A percentile compares a stretch with the other conserved stretches of the same genome.
phyloP scores from a whole-genome alignment of 768 basidiomycete species.

The Mycena epipterygia region DNA sequence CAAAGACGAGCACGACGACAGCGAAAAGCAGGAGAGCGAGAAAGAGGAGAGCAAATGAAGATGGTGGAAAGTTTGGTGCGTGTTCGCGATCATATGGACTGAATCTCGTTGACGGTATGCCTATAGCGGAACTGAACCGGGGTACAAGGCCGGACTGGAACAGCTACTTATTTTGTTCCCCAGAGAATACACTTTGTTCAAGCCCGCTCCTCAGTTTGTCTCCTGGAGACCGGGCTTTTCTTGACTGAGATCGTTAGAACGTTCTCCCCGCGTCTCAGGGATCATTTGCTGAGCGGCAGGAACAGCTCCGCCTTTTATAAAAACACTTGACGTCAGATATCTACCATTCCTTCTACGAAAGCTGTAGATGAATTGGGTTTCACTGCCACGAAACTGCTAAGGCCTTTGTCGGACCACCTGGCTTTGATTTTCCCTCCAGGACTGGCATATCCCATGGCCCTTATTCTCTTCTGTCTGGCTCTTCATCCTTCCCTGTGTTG shows the following conservation, averaged over 20 bases:
- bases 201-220: no score
- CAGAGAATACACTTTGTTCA: background rate
- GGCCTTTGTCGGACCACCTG: no score
- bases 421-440: no score
- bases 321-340: no score
- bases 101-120: background rate
- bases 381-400: background rate
- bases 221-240: no score
- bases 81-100: background rate
- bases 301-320: no score
- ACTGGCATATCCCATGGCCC: background rate
- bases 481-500: no score
- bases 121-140: background rate
- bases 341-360: background rate
- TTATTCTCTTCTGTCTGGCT: background rate
- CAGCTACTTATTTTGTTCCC: background rate
- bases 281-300: no score
- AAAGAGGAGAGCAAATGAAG: constrained; percentile 21
- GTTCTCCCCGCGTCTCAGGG: no score
- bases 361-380: background rate
- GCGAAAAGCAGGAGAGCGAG: constrained; percentile 5
- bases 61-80: constrained; percentile 1
- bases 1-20: constrained; percentile 17
- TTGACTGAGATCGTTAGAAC: no score
- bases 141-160: background rate